Base-by-base conservation (phyloP, 1,284 basidiomycete genomes). In the Coniferiporia sulphurascens region DNA sequence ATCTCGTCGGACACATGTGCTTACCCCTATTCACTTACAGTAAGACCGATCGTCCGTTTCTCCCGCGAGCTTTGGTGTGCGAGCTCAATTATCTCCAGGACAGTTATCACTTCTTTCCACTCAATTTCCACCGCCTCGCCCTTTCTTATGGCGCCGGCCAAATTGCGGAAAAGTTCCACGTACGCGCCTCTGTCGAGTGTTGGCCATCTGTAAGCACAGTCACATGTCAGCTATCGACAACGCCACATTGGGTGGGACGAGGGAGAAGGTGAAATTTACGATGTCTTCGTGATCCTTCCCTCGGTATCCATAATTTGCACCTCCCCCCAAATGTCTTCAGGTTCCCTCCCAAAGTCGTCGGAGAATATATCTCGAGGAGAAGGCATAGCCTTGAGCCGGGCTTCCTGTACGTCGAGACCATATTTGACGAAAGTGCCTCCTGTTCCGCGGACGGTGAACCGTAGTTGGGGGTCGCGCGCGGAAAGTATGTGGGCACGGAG, bases 401-500 rank as follows among this genome's bases (percentile, higher is more conserved):
- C 84, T 72, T 93, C 92, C 69, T 94, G 91, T 2, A 84, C 74
- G 70, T 94, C 91, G 45, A 92, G 71, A 1, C 90, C 91, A 67
- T 79, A 82, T 72, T 95, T 95, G 62, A 80, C 74, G 70, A 81
- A 94, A 2, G 83, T 82, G 35, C 89, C 93, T 63, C 80, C 78
- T 21, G 83, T 84, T 17, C 91, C 89, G 48, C 84, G 80, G 57
- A 86, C 81, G 52, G 82, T 70, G 71, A 84, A 95, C 22, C 91
- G 84, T 21, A 86, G 71, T 69, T 93, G 92, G 1, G 74, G 76
- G 1, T 79, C 73, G 44, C 82, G 77, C 12, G 83, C 83, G 8
- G 89, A 89, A 35, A 93, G 76, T 58, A 86, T 84, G 59, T 86
- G 82, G 8, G 84, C 85, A 55, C 86, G 80, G 50, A 91, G 76